Evolutionary conservation across 2,329 filamentous ascomycete genomes (phyloP), one percentile per base, ranked within the genome.

Genomic region (Dichotomopilus funicola): DNA sequence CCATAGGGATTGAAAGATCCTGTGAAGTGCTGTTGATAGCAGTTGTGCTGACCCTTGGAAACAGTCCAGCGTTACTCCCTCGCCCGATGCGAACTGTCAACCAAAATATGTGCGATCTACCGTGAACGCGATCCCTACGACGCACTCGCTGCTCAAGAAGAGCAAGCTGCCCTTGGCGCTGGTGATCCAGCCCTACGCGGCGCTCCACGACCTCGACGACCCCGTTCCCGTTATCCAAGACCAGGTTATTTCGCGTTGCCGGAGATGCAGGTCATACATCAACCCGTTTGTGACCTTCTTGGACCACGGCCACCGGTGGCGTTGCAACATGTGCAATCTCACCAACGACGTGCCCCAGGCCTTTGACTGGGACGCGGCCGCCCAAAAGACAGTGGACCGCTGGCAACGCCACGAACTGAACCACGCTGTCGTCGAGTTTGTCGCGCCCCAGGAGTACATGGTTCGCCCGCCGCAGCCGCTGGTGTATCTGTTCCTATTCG

Each of bases 391-490:
- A 51, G 86, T 95, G 50, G 92, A 99, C 70, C 80, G 94, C 68
- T 95, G 94, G 88, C 86, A 95, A 70, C 81, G 94, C 64, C 82
- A 90, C 41, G 94, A 99, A 70, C 78, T 99, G 59, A 99, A 99
- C 74, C 87, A 96, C 69, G 82, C 91, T n/a, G 91, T 97, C 38
- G 91, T 96, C 58, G 94, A 99, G 68, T 99, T 96, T 68, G 89
- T 99, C 63, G 94, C 94, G 10, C 94, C 94, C 2, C 94, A 99
- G 72, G 94, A 99, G 73, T 99, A 99, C 74, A 99, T 99, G 94
- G 94, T 99, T 38, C 88, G 94, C 59, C 91, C 94, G 55, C 94
- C 94, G 45, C 92, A 96, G 72, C 94, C 94, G 41, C 78, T 97
- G 41, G 92, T 96, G 41, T 97, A 97, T 70, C 81, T 96, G 11